These are phyloP conservation scores for Azolla pinnata DNA, from an alignment of 75 land plant species.

Conservation along the genomic window DNA sequence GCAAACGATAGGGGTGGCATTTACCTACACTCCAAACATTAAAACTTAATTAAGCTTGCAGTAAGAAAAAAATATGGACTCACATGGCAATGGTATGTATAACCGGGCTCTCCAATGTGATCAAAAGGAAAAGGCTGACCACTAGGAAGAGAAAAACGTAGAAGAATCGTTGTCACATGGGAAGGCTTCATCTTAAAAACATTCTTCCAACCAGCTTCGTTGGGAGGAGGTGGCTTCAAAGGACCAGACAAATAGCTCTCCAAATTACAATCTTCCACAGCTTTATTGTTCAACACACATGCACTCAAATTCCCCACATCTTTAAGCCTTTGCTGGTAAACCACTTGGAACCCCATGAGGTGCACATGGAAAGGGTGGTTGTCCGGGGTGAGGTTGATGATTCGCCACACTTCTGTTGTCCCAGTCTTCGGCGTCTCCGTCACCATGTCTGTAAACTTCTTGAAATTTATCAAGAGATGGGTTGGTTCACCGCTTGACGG, in stretches of 20 bases:
- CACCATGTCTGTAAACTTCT: slow-evolving; percentile 12
- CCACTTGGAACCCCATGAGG: slow-evolving; percentile 12
- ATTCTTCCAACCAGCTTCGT: slow-evolving; percentile 31
- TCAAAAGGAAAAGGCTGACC: slow-evolving; percentile 11
- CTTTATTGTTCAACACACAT: slow-evolving; percentile 4
- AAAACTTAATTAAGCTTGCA: too few species aligned
- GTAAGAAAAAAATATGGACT: slow-evolving; percentile 1
- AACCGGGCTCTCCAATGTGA: slow-evolving; percentile 27
- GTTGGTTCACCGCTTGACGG: slow-evolving; percentile 11
- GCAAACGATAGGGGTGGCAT: too few species aligned
- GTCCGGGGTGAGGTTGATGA: slow-evolving; percentile 27
- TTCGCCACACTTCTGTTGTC: slow-evolving; percentile 27
- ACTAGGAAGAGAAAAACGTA: slow-evolving; percentile 1
- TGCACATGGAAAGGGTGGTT: slow-evolving; percentile 36
- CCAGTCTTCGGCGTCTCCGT: slow-evolving; percentile 32
- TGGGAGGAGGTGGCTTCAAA: slow-evolving; percentile 4
- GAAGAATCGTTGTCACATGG: slow-evolving; percentile 11
- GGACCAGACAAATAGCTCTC: not conserved
- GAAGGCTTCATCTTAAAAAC: slow-evolving; percentile 22
- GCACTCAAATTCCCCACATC: slow-evolving; percentile 1
- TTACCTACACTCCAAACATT: too few species aligned
- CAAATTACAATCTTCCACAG: slow-evolving; percentile 2
- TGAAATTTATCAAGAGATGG: slow-evolving; percentile 15
- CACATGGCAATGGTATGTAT: slow-evolving; percentile 37
- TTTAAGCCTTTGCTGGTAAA: slow-evolving; percentile 3